Evolutionary conservation across 148 eudicot species (phyloP), one percentile per base, ranked within the genome.

Genomic region (Cornus florida): DNA sequence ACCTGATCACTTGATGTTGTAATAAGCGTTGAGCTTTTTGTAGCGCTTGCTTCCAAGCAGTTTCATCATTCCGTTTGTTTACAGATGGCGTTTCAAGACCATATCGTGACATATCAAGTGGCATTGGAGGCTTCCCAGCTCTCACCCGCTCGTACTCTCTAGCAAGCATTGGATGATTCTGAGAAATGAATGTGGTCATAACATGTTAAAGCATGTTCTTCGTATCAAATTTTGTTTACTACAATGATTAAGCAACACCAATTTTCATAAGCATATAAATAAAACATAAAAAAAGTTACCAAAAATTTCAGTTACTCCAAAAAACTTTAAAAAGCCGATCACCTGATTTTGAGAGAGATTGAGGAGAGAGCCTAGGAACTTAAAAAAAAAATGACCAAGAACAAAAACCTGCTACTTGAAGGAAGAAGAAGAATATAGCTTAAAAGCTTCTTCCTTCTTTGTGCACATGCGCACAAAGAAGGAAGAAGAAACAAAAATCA

Each of bases 121-220:
- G 89, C 74, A 90, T 86, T 20, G 93, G 94, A 80, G 99, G 97
- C 85, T 88, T 95, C 74, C 93, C 93, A 87, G 94, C 94, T 84
- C 95, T 88, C 14, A 95, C 95, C 75, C 99, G 86, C 81, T 95
- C 99, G 82, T 87, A 92, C 84, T 95, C 99, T 86, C 97, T 86
- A 31, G 97, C 97, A 82, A 95, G 97, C 93, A 93, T 92, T n/a
- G 99, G 99, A 84, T 95, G 94, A 81, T 89, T 89, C 99, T 93
- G 88, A 74, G 81, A 83, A 43, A 48, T 16, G 76, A 6, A 56
- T 35, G 53, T 19, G 59, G 20, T 76, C 74, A 73, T 75, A 28
- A 50, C 6, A 77, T 33, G 67, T 19, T 23, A 28, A 57, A 75
- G 12, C 38, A 77, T 77, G 66, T 19, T 72, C 23, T 41, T 62